These are phyloP conservation scores for Xylaria longipes DNA, from an alignment of 495 filamentous ascomycete genomes.

Conservation along the genomic window DNA sequence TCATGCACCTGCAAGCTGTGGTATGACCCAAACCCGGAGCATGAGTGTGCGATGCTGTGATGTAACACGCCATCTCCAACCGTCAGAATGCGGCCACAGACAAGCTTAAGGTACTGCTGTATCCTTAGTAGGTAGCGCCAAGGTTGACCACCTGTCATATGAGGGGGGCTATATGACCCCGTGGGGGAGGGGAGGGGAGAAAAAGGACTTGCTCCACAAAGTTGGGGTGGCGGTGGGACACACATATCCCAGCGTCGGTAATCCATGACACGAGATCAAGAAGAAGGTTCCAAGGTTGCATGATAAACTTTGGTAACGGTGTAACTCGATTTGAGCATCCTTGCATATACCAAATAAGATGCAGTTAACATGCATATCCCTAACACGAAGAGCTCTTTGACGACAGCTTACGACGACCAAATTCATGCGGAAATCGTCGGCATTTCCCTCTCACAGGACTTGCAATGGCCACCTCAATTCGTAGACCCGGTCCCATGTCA, in stretches of 20 bases:
- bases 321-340: background rate
- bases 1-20: background rate
- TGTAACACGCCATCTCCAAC: constrained; percentile 8
- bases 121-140: background rate
- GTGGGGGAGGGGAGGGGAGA: background rate
- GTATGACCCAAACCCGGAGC: background rate
- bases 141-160: background rate
- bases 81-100: constrained; percentile 19
- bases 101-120: background rate
- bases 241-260: background rate
- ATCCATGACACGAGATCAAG: background rate
- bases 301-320: background rate
- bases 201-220: background rate
- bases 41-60: constrained; percentile 8
- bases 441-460: background rate
- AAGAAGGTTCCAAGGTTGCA: too few relatives aligned
- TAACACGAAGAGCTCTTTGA: background rate
- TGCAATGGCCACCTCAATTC: too few relatives aligned
- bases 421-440: background rate
- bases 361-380: background rate
- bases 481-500: too few relatives aligned
- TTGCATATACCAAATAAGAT: background rate
- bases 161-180: background rate
- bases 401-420: background rate
- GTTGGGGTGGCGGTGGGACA: background rate